Conservation (phyloP, 257 asterid genomes). For the Solanum stenotomum region DNA sequence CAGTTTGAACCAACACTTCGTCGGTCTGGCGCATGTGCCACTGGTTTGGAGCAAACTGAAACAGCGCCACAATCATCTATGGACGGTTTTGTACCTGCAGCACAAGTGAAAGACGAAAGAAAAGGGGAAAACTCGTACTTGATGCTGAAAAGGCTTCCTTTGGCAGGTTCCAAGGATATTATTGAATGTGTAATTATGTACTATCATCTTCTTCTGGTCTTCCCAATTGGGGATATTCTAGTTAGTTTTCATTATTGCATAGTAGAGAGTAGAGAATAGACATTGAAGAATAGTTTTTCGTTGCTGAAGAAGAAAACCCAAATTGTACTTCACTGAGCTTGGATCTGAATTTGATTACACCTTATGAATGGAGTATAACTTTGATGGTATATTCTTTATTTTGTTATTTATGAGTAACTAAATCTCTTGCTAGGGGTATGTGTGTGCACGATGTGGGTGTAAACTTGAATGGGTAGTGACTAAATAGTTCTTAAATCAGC, state of each 20-base stretch:
- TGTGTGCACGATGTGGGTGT: not conserved
- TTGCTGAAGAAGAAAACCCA: not conserved
- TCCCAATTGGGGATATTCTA: not conserved
- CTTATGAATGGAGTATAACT: not conserved
- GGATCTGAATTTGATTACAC: not conserved
- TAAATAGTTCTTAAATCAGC: not conserved
- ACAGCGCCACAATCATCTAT: not conserved
- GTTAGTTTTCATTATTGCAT: not conserved
- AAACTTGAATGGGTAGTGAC: not conserved
- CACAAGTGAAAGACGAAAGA: not conserved
- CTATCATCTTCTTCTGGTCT: not conserved
- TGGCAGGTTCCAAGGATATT: not conserved
- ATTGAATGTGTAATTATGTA: not conserved
- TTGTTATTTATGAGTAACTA: not conserved
- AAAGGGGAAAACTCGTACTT: not conserved
- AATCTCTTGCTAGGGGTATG: no score
- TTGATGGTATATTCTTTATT: not conserved
- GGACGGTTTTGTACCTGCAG: not conserved
- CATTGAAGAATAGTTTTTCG: not conserved
- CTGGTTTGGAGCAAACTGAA: not conserved
- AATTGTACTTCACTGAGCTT: not conserved
- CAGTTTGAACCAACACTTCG: not conserved
- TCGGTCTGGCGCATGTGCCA: not conserved
- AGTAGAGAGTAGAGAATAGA: not conserved
- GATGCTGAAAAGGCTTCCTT: not conserved